Evolutionary conservation across 2,329 filamentous ascomycete species (phyloP).

Genomic region (Alternaria gaisen): DNA sequence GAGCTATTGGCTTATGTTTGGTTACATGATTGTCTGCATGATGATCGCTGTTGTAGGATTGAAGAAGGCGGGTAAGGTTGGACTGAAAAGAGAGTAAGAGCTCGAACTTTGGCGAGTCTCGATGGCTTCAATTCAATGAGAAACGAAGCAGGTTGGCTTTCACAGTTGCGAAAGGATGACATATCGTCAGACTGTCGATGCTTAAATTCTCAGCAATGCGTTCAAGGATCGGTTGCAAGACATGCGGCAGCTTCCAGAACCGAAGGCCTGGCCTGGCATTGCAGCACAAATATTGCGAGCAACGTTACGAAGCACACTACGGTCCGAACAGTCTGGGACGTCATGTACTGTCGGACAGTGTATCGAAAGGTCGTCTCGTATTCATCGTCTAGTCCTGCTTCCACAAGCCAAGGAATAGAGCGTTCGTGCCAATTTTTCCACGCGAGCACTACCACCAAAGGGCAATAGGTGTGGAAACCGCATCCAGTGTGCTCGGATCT

Average conservation of each 20-base stretch:
- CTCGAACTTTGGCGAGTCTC: not conserved
- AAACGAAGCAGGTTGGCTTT: not conserved
- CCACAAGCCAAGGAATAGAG: not conserved
- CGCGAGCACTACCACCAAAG: not conserved
- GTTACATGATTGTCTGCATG: no score
- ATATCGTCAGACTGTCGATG: not conserved
- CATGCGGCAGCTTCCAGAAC: no score
- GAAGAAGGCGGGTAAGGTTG: slow-evolving; percentile 36
- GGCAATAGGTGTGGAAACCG: not conserved
- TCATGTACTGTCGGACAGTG: not conserved
- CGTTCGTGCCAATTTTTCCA: not conserved
- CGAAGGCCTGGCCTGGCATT: not conserved
- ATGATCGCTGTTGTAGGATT: slow-evolving; percentile 16
- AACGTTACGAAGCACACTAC: not conserved
- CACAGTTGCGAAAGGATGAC: not conserved
- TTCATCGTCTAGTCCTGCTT: not conserved
- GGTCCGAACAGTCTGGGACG: not conserved
- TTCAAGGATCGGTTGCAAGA: no score
- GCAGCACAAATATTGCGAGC: not conserved
- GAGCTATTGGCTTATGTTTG: no score
- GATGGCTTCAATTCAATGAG: not conserved
- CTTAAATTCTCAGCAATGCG: not conserved
- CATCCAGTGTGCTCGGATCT: not conserved
- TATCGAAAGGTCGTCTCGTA: not conserved
- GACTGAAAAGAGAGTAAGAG: slow-evolving; percentile 37